These are phyloP conservation scores for Salvia miltiorrhiza DNA, from an alignment of 257 asterid species.

Conservation along the genomic window DNA sequence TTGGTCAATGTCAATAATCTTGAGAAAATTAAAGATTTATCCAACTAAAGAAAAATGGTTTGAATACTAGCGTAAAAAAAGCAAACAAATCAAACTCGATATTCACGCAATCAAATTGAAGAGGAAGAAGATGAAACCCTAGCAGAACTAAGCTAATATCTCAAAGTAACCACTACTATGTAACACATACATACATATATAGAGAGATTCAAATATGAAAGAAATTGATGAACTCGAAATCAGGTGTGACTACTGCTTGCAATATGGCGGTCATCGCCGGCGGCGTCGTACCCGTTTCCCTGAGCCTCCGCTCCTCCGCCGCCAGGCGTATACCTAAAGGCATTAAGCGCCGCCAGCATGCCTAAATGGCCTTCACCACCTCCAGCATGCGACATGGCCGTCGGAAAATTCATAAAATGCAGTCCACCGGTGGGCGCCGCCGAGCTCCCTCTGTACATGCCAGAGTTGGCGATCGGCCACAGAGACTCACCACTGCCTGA, in stretches of 20 bases:
- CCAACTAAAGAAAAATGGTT: neutral
- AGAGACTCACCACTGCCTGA: slow-evolving; percentile 38
- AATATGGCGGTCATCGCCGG: slow-evolving; percentile 25
- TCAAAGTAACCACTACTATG: neutral
- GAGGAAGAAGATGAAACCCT: neutral
- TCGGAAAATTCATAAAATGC: slow-evolving; percentile 52
- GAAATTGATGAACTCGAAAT: neutral
- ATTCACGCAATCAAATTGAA: slow-evolving; percentile 18
- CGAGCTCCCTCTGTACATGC: slow-evolving; percentile 33
- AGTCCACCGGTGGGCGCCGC: slow-evolving; percentile 32
- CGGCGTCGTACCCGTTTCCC: slow-evolving; percentile 10
- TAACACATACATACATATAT: neutral
- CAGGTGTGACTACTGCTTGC: slow-evolving; percentile 19
- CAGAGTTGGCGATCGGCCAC: slow-evolving; percentile 35
- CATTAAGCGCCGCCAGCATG: slow-evolving; percentile 46
- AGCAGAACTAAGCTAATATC: neutral
- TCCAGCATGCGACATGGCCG: slow-evolving; percentile 27
- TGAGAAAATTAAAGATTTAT: neutral
- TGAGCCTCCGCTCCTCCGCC: slow-evolving; percentile 35
- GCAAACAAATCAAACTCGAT: slow-evolving; percentile 10
- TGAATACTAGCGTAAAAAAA: neutral
- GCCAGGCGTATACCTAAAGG: slow-evolving; percentile 24
- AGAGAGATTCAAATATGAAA: slow-evolving; percentile 1
- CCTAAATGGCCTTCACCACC: slow-evolving; percentile 51
- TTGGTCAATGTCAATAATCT: slow-evolving; percentile 12